Evolutionary conservation across 768 basidiomycete genomes (phyloP).

Genomic region (Xerocomus brunneocitrinus): DNA sequence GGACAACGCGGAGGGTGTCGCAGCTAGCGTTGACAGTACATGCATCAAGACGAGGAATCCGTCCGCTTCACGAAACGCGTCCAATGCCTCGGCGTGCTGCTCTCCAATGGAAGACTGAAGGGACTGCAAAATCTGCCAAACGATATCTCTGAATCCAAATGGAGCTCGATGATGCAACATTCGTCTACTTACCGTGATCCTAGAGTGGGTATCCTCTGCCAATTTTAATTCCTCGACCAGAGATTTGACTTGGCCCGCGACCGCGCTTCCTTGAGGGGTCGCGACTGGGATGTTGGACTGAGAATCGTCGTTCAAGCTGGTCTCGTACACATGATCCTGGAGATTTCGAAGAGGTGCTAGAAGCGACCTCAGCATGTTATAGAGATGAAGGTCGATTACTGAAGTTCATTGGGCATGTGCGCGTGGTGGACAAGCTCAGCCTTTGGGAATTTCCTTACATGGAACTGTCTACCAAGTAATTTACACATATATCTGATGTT

Average conservation of each 20-base stretch:
- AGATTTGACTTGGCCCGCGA: constrained; percentile 56
- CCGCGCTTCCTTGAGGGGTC: not conserved
- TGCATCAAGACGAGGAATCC: constrained; percentile 76
- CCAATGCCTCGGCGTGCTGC: constrained; percentile 62
- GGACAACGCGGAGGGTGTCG: constrained; percentile 23
- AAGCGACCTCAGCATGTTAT: constrained; percentile 52
- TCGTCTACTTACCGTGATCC: constrained; percentile 47
- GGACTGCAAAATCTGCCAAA: constrained; percentile 53
- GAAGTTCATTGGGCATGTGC: no score
- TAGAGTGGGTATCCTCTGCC: constrained; percentile 41
- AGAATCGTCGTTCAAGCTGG: constrained; percentile 26
- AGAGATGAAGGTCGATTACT: not conserved
- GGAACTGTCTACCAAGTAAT: not conserved
- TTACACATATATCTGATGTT: not conserved
- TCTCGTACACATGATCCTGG: constrained; percentile 42
- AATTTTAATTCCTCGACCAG: constrained; percentile 66
- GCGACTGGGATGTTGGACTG: not conserved
- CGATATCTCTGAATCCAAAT: not conserved
- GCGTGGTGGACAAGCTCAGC: no score
- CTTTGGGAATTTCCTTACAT: constrained; percentile 1
- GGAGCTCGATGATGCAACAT: not conserved
- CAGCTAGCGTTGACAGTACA: constrained; percentile 56
- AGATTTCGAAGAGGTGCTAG: constrained; percentile 55
- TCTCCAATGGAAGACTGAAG: constrained; percentile 66
- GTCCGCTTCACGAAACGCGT: constrained; percentile 76